Evolutionary conservation across 2,329 filamentous ascomycete genomes (phyloP), one percentile per base, ranked within the genome.

Genomic region (Fonsecaea nubica): DNA sequence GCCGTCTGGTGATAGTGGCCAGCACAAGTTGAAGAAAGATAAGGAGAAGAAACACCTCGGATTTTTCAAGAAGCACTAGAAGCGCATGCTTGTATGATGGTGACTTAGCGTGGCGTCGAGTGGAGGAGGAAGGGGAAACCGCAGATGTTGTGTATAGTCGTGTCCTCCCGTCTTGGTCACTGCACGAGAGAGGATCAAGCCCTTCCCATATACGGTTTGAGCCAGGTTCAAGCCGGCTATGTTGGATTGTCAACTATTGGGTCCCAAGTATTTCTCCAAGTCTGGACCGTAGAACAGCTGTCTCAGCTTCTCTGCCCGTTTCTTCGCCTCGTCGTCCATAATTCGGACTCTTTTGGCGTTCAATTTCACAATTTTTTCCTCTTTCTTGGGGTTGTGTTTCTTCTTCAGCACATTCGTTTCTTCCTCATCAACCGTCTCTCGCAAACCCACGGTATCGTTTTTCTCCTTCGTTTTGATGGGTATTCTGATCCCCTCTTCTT

Each of bases 231-330:
- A 36, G 52, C 30, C 38, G 7, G 30, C 4, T 32, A 42, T 13
- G 45, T 25, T 53, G 30, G 18, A 50, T 40, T 12, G 12, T 69
- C 57, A 71, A 12, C 59, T 57, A 56, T 66, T 57, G 56, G 68
- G 66, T 18, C 88, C 86, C 18, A 96, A 78, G 75, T 96, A 95
- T 74, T 84, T 87, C 73, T 93, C 87, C 62, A 96, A 81, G 71
- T 94, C 90, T n/a, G 90, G 85, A 71, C 86, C 85, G 77, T 91
- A 94, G 69, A 97, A 90, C 79, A 91, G 84, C 72, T 87, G 83
- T 70, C 88, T 84, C 66, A 97, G 76, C 73, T 80, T 87, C 66
- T 91, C 86, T 18, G 84, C 83, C 68, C 83, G 88, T 75, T 80
- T 87, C 78, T 83, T 89, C 64, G 89, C 87, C 69, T 88, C 86